These are phyloP conservation scores for Beauveria medogensis DNA, from an alignment of 2,329 filamentous ascomycete genomes.

Conservation along the genomic window DNA sequence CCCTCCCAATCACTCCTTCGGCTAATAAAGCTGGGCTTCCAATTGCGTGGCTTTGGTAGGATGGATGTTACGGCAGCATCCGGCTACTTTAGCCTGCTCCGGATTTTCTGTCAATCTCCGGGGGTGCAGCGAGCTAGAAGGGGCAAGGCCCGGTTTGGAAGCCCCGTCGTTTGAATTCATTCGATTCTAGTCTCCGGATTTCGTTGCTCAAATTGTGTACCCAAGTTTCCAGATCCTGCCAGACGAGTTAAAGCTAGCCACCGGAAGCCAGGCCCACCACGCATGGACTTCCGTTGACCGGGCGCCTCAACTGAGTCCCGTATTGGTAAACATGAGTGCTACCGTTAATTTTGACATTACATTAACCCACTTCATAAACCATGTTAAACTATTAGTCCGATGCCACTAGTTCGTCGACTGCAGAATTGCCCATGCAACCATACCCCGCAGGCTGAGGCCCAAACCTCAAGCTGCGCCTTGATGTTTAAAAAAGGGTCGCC, in stretches of 20 bases:
- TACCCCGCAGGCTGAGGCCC: conserved; percentile 2
- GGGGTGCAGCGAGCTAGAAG: neutral
- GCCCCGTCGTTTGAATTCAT: neutral
- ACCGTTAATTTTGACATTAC: neutral
- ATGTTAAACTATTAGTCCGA: neutral
- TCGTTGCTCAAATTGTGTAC: no score
- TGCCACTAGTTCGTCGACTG: neutral
- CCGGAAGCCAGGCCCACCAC: neutral
- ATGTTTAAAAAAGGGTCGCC: neutral
- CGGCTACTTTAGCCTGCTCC: neutral
- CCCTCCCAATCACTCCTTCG: no score
- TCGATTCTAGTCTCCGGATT: no score
- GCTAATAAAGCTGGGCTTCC: no score
- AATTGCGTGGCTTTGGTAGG: no score
- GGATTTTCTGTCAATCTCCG: neutral
- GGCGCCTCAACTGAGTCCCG: no score
- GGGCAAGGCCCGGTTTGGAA: neutral
- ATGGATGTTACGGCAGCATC: neutral
- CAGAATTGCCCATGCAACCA: neutral
- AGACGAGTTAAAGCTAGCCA: no score
- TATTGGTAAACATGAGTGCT: no score
- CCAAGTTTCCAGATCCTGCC: no score
- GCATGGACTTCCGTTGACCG: no score
- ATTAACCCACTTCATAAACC: neutral
- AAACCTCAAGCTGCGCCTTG: neutral